A percentile compares a stretch with the other conserved stretches of the same genome.
phyloP scores from a whole-genome alignment of 495 filamentous ascomycete genomes.

The Tuber brumale region DNA sequence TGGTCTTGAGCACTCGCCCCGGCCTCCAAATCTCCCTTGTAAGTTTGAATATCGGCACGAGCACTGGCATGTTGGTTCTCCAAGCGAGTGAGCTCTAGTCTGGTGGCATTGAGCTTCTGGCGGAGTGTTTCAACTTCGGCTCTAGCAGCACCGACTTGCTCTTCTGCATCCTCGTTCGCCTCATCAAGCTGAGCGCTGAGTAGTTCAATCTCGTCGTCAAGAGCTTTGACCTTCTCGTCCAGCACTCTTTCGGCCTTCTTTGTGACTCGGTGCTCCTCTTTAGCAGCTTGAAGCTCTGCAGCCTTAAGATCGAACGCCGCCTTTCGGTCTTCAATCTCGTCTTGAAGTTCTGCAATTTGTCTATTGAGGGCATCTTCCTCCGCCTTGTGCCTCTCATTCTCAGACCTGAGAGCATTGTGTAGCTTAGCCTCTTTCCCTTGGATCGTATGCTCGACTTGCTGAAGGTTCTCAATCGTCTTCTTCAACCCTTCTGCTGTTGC shows the following conservation, averaged over 20 bases:
- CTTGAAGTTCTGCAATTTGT: constrained; percentile 55
- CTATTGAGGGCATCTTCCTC: constrained; percentile 52
- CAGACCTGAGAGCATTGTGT: constrained; percentile 53
- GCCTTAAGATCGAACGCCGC: constrained; percentile 51
- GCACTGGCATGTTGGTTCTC: constrained; percentile 49
- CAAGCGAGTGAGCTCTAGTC: constrained; percentile 45
- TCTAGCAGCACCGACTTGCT: constrained; percentile 49
- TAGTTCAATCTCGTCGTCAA: constrained; percentile 76
- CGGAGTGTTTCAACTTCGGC: constrained; percentile 50
- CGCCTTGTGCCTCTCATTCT: constrained; percentile 53
- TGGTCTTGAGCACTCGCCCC: constrained; percentile 43
- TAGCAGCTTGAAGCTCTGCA: constrained; percentile 55
- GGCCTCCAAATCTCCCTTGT: constrained; percentile 51
- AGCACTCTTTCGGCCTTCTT: constrained; percentile 59
- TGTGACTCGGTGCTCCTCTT: constrained; percentile 62
- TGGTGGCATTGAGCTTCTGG: constrained; percentile 47
- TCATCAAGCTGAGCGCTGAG: constrained; percentile 69
- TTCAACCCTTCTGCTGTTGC: constrained; percentile 64
- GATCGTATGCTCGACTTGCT: constrained; percentile 52
- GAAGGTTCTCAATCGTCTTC: constrained; percentile 65
- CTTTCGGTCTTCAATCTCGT: constrained; percentile 53
- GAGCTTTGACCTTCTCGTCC: constrained; percentile 60
- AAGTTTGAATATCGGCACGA: constrained; percentile 51
- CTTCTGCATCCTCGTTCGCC: constrained; percentile 59
- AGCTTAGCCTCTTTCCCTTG: constrained; percentile 52